phyloP scores from a whole-genome alignment of 306 rosid genomes.

The Betula pendula region DNA sequence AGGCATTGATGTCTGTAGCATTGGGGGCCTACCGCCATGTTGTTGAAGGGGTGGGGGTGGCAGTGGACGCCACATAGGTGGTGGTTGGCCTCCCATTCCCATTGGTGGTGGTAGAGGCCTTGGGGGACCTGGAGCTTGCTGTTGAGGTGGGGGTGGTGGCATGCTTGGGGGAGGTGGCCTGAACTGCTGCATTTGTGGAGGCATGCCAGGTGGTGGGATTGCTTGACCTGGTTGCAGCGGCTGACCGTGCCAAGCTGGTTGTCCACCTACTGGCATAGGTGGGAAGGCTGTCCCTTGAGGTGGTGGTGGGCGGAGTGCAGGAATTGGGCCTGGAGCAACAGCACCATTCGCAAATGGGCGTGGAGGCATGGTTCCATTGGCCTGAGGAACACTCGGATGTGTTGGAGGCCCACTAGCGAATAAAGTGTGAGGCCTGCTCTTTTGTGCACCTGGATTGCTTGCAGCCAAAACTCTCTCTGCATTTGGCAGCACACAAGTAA shows the following conservation, averaged over 20 bases:
- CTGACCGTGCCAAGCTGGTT: slow-evolving; percentile 71
- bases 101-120: slow-evolving; percentile 87
- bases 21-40: slow-evolving; percentile 55
- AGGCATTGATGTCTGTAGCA: slow-evolving; percentile 63
- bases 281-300: slow-evolving; percentile 72
- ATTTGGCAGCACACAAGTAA: slow-evolving; percentile 22
- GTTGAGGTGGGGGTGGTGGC: slow-evolving; percentile 84
- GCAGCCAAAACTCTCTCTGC: slow-evolving; percentile 98
- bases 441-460: slow-evolving; percentile 78
- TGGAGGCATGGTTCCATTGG: slow-evolving; percentile 67
- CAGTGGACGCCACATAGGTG: slow-evolving; percentile 71
- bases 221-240: slow-evolving; percentile 74
- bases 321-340: slow-evolving; percentile 53
- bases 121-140: slow-evolving; percentile 50
- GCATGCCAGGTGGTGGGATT: slow-evolving; percentile 55
- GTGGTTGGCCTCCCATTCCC: slow-evolving; percentile 77
- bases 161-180: slow-evolving; percentile 75
- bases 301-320: slow-evolving; percentile 74
- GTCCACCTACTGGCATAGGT: slow-evolving; percentile 64
- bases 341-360: slow-evolving; percentile 82
- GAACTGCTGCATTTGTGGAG: slow-evolving; percentile 80
- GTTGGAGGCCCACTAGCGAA: slow-evolving; percentile 97
- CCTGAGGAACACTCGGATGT: slow-evolving; percentile 62
- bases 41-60: slow-evolving; percentile 70
- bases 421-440: slow-evolving; percentile 93